Evolutionary conservation across 768 basidiomycete genomes (phyloP), one percentile per base, ranked within the genome.

Genomic region (Lentinus brumalis): DNA sequence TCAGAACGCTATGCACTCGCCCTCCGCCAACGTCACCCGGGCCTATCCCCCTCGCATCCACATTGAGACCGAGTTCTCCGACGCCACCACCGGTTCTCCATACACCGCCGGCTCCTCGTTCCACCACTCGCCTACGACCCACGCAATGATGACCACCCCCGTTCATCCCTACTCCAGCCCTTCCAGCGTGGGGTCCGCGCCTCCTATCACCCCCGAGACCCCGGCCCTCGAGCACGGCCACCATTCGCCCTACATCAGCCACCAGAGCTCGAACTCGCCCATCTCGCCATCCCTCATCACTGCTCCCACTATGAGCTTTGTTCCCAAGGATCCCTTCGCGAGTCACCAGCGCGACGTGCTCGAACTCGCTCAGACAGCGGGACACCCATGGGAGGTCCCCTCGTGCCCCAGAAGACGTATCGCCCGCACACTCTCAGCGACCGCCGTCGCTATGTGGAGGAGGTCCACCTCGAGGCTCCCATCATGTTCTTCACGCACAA

Each of bases 381-480:
- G 57, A 14, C 57, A 46, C 49, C 66, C 68, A 14, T 47, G 54
- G 12, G 62, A 8, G 35, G 63, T 30, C 39, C 52, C 12, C 61
- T 89, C 67, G 73, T 92, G 14, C 89, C 87, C 10, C 91, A 92
- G 70, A 74, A 66, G 32, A 85, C 88, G 73, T 92, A 92, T 69
- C 83, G 83, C 63, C 91, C 91, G 1, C 86, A 89, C 68, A 91
- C 91, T 3, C 86, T 84, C 56, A 89, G 87, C 60, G 90, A 92
- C 72, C 81, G 84, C 40, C 84, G 85, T 41, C 86, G 91, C 21
- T 92, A 92, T 64, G 89, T 92, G 29, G 86, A 85, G 58, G 86
- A 91, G 53, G 85, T 87, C 42, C 69, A 79, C 1, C 77, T 92
- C 49, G 85, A 87, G 65, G 70, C 71, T 4, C 88, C 89, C 1